Conservation (phyloP, 306 rosid species). For the Inga laurina region DNA sequence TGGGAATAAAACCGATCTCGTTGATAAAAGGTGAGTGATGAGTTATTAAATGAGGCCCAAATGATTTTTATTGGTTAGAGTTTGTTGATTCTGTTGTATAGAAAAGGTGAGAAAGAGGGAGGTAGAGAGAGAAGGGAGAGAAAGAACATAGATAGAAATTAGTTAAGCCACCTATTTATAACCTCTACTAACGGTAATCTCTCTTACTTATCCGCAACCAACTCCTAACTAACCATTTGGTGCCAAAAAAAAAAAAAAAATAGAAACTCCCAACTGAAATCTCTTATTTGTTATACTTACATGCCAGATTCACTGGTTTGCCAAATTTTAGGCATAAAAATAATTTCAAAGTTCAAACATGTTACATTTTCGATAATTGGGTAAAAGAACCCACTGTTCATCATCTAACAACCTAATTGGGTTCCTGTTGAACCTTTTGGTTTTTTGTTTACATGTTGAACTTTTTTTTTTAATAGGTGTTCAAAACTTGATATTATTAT, state of each 20-base stretch:
- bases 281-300: background rate
- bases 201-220: background rate
- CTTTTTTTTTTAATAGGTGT: background rate
- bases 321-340: background rate
- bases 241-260: too few species aligned
- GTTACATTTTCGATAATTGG: background rate
- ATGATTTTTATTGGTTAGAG: background rate
- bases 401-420: background rate
- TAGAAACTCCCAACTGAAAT: too few species aligned
- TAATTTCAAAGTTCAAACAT: background rate
- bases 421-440: background rate
- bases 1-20: constrained; percentile 88
- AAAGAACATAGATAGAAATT: background rate
- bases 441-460: background rate
- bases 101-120: background rate
- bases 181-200: background rate
- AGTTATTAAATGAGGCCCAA: background rate
- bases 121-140: background rate
- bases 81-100: background rate
- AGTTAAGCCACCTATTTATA: background rate
- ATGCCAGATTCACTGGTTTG: background rate
- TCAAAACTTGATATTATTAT: background rate
- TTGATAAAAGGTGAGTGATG: constrained; percentile 71
- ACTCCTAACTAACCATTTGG: too few species aligned
- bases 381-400: background rate